A percentile compares a stretch with the other conserved stretches of the same genome.
These are phyloP conservation scores for Yamadazyma buinensis DNA, from an alignment of 1,139 yeast genomes.

Conservation along the genomic window DNA sequence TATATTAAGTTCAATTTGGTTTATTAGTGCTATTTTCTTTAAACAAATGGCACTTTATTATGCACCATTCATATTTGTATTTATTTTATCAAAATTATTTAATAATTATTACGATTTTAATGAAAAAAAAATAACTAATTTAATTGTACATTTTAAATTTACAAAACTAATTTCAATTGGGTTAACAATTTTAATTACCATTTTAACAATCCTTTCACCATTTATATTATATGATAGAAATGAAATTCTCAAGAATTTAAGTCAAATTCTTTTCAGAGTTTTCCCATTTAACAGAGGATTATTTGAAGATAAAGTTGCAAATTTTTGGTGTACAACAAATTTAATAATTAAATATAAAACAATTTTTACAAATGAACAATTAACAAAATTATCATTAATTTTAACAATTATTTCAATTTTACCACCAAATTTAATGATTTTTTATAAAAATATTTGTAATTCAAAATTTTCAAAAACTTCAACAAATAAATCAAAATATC, in stretches of 20 bases:
- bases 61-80: slow-evolving; percentile 83
- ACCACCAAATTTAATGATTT: slow-evolving; percentile 60
- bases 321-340: slow-evolving; percentile 93
- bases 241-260: slow-evolving; percentile 16
- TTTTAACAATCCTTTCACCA: slow-evolving; percentile 56
- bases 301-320: slow-evolving; percentile 98
- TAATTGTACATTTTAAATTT: slow-evolving; percentile 22
- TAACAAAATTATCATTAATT: slow-evolving; percentile 59
- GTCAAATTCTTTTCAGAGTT: slow-evolving; percentile 56
- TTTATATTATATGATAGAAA: slow-evolving; percentile 33
- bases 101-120: slow-evolving; percentile 18
- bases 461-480: slow-evolving; percentile 16
- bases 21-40: slow-evolving; percentile 73
- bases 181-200: slow-evolving; percentile 55
- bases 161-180: slow-evolving; percentile 59
- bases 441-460: slow-evolving; percentile 49
- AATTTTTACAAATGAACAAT: slow-evolving; percentile 50
- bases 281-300: slow-evolving; percentile 92
- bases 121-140: slow-evolving; percentile 8
- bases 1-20: slow-evolving; percentile 71
- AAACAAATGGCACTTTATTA: slow-evolving; percentile 96
- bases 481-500: slow-evolving; percentile 16
- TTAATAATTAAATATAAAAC: slow-evolving; percentile 66
- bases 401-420: slow-evolving; percentile 63
- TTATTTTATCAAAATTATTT: slow-evolving; percentile 50